phyloP scores from a whole-genome alignment of 1,284 basidiomycete genomes.

The Moesziomyces parantarcticus region DNA sequence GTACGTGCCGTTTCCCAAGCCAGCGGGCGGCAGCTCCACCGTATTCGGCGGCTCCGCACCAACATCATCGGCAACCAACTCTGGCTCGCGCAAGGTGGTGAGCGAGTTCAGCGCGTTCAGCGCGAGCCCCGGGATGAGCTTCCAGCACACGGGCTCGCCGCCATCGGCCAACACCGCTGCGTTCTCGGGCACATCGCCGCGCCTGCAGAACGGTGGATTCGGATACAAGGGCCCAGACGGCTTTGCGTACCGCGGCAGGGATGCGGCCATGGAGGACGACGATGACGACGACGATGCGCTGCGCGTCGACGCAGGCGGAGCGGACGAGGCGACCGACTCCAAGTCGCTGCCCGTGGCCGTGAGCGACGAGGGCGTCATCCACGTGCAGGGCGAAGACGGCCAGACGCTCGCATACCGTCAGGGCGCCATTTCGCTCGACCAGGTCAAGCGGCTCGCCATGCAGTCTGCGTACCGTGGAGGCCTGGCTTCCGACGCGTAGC shows the following conservation, averaged over 20 bases:
- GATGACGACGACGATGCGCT: constrained; percentile 61
- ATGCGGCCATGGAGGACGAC: constrained; percentile 47
- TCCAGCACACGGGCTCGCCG: constrained; percentile 48
- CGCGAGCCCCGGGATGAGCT: constrained; percentile 57
- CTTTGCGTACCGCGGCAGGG: constrained; percentile 35
- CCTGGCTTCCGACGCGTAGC: constrained; percentile 68
- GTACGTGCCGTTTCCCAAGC: constrained; percentile 50
- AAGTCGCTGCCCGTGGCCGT: constrained; percentile 40
- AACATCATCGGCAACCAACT: constrained; percentile 5
- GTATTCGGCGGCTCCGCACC: constrained; percentile 11
- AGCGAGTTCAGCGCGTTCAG: constrained; percentile 60
- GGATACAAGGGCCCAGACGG: constrained; percentile 34
- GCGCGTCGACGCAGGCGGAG: constrained; percentile 41
- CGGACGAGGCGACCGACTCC: constrained; percentile 28
- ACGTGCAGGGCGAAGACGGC: constrained; percentile 64
- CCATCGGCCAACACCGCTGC: constrained; percentile 16
- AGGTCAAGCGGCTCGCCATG: constrained; percentile 60
- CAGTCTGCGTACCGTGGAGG: constrained; percentile 56
- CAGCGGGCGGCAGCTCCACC: constrained; percentile 15
- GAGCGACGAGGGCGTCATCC: constrained; percentile 52
- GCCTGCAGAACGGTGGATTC: constrained; percentile 27
- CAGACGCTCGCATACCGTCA: constrained; percentile 60
- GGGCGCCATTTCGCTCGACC: constrained; percentile 63
- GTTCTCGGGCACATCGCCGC: constrained; percentile 23
- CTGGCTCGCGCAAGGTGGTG: constrained; percentile 53